Base-by-base conservation (phyloP, 2,329 filamentous ascomycete species). In the Fusarium verticillioides region DNA sequence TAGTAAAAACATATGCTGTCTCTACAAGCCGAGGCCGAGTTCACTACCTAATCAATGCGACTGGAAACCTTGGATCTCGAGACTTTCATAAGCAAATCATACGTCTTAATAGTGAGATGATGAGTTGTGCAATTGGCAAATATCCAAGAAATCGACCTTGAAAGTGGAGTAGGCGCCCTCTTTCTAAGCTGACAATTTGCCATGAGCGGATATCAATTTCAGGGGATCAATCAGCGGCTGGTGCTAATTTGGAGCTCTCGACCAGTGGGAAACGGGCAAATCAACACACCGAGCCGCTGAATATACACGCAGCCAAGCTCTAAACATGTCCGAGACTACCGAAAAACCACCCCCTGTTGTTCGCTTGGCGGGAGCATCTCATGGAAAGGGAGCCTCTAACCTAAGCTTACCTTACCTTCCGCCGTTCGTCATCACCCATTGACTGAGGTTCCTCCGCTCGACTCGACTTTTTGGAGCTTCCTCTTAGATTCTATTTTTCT, bases 151-250 rank as follows among this genome's bases (percentile, higher is more conserved):
- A 73, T 60, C 52, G 69, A 62, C 58, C 75, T 78, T 72, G 57
- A 53, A 50, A 75, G 75, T 78, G 75, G 75, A 67, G 32, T 44
- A 30, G 23, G 34, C 39, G 60, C 59, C 47, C 43, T 66, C 63
- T 73, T 66, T 69, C 68, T 69, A 57, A 66, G 70, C 65, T 77
- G 68, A 78, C 74, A 78, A 78, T 78, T 78, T 78, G 63, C 70
- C 66, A 62, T 61, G 66, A 68, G 63, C 60, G 65, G 59, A 60
- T 64, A 59, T 66, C 34, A 59, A 74, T 68, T 68, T 63, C 56
- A 74, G 65, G 74, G 49, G 73, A 63, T 66, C 39, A 42, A 46
- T 36, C 56, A 16, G 21, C 19, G 15, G 28, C 26, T 21, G 72
- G 75, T 77, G 63, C 40, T 32, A 75, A 74, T 57, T 47, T 67